Conservation (phyloP, 345 rosid genomes). For the Populus pruinosa region DNA sequence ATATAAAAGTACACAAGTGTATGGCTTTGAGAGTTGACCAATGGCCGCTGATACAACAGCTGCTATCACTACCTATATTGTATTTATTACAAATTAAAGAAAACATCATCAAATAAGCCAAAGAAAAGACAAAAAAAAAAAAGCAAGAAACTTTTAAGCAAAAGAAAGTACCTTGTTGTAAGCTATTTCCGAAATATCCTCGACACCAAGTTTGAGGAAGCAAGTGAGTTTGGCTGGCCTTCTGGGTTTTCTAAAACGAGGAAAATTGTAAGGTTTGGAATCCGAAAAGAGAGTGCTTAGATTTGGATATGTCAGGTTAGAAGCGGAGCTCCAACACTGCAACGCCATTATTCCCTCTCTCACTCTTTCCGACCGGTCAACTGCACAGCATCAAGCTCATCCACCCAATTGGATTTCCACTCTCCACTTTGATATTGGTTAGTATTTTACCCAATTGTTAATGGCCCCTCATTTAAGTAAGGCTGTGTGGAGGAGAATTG, state of each 20-base stretch:
- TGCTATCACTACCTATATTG: conserved; percentile 65
- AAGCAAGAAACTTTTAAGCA: not conserved
- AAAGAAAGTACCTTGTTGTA: conserved; percentile 60
- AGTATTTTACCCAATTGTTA: no score
- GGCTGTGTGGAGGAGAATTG: no score
- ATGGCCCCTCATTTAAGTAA: no score
- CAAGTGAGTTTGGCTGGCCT: conserved; percentile 24
- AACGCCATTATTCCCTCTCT: conserved; percentile 1
- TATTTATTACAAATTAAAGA: not conserved
- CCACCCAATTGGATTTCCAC: not conserved
- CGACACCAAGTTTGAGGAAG: conserved; percentile 39
- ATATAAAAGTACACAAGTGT: conserved; percentile 56
- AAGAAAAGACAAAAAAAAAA: not conserved
- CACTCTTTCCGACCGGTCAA: not conserved
- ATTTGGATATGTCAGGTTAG: not conserved
- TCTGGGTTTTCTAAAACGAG: conserved; percentile 13
- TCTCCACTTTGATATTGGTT: no score
- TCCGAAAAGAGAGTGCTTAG: not conserved
- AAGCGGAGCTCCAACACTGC: not conserved
- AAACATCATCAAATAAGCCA: not conserved
- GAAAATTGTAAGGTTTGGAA: conserved; percentile 1
- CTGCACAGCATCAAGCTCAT: not conserved
- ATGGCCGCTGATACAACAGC: conserved; percentile 70
- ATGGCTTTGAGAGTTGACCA: conserved; percentile 84
- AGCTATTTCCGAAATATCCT: conserved; percentile 53